A percentile compares a stretch with the other conserved stretches of the same genome.
phyloP scores from a whole-genome alignment of 2,329 filamentous ascomycete genomes.

The Trichoderma atroviride region DNA sequence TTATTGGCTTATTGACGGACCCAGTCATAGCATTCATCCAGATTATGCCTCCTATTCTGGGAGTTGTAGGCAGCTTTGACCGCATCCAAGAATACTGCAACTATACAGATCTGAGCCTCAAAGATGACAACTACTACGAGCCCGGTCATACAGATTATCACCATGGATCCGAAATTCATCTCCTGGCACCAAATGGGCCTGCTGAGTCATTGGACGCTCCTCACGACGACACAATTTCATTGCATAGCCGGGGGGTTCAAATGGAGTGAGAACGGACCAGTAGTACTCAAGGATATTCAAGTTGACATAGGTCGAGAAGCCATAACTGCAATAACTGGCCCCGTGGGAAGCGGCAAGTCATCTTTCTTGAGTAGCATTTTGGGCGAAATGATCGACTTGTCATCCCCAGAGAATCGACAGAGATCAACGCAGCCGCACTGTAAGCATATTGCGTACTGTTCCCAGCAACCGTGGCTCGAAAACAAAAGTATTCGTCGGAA shows the following conservation, averaged over 20 bases:
- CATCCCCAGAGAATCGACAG: neutral
- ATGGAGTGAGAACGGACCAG: constrained; percentile 2
- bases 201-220: neutral
- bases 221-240: neutral
- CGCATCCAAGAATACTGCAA: constrained; percentile 34
- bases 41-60: constrained; percentile 30
- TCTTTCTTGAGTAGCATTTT: constrained; percentile 26
- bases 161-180: constrained; percentile 11
- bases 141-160: neutral
- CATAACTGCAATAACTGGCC: constrained; percentile 26
- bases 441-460: constrained; percentile 27
- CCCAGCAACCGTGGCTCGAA: constrained; percentile 26
- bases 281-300: constrained; percentile 24
- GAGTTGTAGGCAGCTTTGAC: constrained; percentile 29
- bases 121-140: constrained; percentile 16
- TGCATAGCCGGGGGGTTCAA: constrained; percentile 17
- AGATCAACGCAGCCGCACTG: neutral
- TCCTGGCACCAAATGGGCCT: neutral
- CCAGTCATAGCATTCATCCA: constrained; percentile 33
- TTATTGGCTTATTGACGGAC: constrained; percentile 30
- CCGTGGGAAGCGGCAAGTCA: constrained; percentile 26
- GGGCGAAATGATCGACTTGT: constrained; percentile 8
- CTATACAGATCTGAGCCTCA: constrained; percentile 1
- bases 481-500: constrained; percentile 27
- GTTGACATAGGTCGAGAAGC: constrained; percentile 15